Conservation (phyloP, 768 basidiomycete species). For the Chlorophyllum brunneum region DNA sequence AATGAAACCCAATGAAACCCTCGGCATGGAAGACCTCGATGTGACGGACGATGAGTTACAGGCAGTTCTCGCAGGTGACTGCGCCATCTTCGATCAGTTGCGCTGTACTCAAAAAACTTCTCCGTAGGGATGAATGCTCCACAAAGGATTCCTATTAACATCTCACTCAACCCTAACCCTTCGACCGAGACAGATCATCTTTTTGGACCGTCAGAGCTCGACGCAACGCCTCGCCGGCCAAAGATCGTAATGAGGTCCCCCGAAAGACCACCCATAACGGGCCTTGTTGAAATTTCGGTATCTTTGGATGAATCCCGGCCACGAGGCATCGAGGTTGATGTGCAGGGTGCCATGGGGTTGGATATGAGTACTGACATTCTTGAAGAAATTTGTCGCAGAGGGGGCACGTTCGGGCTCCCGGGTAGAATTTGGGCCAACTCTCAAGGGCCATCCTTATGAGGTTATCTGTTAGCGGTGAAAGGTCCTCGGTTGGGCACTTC, state of each 20-base stretch:
- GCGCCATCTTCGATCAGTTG: not conserved
- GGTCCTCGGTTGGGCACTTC: too few species aligned
- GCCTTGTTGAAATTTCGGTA: conserved; percentile 62
- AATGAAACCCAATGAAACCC: conserved; percentile 22
- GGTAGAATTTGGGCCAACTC: conserved; percentile 61
- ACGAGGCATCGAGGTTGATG: conserved; percentile 52
- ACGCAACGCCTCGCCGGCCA: conserved; percentile 39
- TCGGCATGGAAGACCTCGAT: conserved; percentile 28
- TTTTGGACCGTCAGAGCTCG: conserved; percentile 38
- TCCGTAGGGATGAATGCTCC: conserved; percentile 48
- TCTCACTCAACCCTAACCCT: conserved; percentile 54
- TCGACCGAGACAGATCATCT: conserved; percentile 33
- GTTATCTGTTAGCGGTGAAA: not conserved
- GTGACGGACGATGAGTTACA: conserved; percentile 55
- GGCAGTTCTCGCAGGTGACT: conserved; percentile 59
- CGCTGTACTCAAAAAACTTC: conserved; percentile 2
- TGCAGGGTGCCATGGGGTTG: conserved; percentile 54
- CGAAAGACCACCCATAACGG: conserved; percentile 58
- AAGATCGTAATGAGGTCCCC: conserved; percentile 66
- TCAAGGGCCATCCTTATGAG: conserved; percentile 19
- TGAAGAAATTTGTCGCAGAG: conserved; percentile 71
- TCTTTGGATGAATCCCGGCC: conserved; percentile 53
- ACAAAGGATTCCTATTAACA: conserved; percentile 68
- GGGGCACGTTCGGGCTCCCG: conserved; percentile 64
- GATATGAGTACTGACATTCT: conserved; percentile 51